Percentiles rank a stretch among this genome's conserved stretches.
Evolutionary conservation across 345 rosid genomes (phyloP).

Genomic region (Lepidium africanum): DNA sequence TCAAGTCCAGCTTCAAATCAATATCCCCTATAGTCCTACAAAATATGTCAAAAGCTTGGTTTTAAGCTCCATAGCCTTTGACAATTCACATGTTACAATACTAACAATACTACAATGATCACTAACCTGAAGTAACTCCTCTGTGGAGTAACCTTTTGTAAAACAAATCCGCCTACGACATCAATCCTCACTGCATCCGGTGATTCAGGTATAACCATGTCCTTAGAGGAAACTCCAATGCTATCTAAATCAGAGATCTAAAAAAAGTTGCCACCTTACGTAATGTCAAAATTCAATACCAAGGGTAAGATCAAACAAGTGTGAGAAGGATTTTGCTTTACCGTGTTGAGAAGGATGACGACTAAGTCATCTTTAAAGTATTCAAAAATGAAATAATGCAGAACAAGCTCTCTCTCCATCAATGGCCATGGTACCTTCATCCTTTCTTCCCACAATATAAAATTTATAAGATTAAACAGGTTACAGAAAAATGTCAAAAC

Average conservation of each 20-base stretch:
- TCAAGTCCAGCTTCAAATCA: slow-evolving; percentile 87
- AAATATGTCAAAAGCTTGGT: slow-evolving; percentile 6
- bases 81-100: neutral
- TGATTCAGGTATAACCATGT: slow-evolving; percentile 55
- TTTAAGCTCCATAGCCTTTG: neutral
- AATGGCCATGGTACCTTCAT: slow-evolving; percentile 96
- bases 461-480: neutral
- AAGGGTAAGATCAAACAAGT: neutral
- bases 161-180: slow-evolving; percentile 74
- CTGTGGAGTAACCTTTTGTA: slow-evolving; percentile 73
- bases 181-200: slow-evolving; percentile 73
- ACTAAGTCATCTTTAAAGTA: slow-evolving; percentile 66
- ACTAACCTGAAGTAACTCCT: slow-evolving; percentile 93
- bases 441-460: slow-evolving; percentile 68
- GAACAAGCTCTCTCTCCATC: slow-evolving; percentile 65
- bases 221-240: slow-evolving; percentile 45
- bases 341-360: slow-evolving; percentile 59
- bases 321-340: slow-evolving; percentile 22
- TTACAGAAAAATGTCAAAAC: slow-evolving; percentile 5
- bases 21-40: slow-evolving; percentile 71
- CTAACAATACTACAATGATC: neutral
- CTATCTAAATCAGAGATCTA: slow-evolving; percentile 65
- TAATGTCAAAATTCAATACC: neutral
- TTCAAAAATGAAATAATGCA: slow-evolving; percentile 64
- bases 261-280: neutral